Evolutionary conservation across 495 filamentous ascomycete species (phyloP), one percentile per base, ranked within the genome.

Genomic region (Penicillium waksmanii): DNA sequence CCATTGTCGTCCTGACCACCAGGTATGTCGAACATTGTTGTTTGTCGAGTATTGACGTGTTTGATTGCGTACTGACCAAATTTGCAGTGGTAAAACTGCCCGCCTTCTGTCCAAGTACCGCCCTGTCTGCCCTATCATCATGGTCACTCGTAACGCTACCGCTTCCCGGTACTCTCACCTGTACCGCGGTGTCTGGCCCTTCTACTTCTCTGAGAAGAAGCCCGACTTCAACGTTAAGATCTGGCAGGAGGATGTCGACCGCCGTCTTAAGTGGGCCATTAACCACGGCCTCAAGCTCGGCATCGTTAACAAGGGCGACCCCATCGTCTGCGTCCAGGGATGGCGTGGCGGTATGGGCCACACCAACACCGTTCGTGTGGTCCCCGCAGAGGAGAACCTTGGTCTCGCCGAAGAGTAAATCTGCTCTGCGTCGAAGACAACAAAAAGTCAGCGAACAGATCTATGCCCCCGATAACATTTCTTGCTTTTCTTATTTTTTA

Each of bases 181-280:
- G 69, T 98, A 97, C 79, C 95, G 95, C 66, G 95, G 96, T 62
- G 93, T 98, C 51, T 98, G 96, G 73, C 95, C 95, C 18, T 98
- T 98, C 88, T 81, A 89, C 62, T 98, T 96, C 83, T 85, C 89
- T 49, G 88, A 96, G 81, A 75, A 80, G 57, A 97, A 97, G 86
- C 96, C 95, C 53, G 90, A 98, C 80, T 98, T 97, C 81, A 87
- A 87, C 68, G 88, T 93, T 72, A 73, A 81, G 68, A 81, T 82
- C 73, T 98, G 95, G 95, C 96, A 98, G 79, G 92, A 97, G 80
- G 96, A 98, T 77, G 95, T 98, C 64, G 95, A 98, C 80, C 84
- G 88, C 69, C 91, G 95, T 67, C 89, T 98, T 65, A 95, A 91
- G 80, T 98, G 94, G 94, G 96, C 89, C 74, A 89, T 98, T 72